A percentile compares a stretch with the other conserved stretches of the same genome.
phyloP scores from a whole-genome alignment of 2,329 filamentous ascomycete genomes.

The Lachnellula occidentalis region DNA sequence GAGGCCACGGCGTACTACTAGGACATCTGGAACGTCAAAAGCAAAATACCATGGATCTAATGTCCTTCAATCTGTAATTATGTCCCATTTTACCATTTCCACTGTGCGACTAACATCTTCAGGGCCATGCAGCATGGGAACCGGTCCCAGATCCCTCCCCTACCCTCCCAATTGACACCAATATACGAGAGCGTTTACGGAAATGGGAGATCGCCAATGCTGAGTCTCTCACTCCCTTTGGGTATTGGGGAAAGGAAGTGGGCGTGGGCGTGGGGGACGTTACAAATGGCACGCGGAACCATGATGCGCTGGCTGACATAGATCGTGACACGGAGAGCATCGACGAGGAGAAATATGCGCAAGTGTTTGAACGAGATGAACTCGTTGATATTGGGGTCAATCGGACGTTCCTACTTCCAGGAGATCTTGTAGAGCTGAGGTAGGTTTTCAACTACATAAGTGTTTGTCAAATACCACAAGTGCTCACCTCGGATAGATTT shows the following conservation, averaged over 20 bases:
- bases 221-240: neutral
- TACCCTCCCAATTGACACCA: neutral
- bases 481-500: slow-evolving; percentile 16
- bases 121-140: neutral
- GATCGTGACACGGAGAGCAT: neutral
- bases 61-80: neutral
- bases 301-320: neutral
- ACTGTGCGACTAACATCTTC: neutral
- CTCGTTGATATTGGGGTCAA: slow-evolving; percentile 39
- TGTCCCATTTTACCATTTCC: neutral
- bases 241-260: neutral
- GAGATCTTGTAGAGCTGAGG: slow-evolving; percentile 31
- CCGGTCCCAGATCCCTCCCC: neutral
- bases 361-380: slow-evolving; percentile 30
- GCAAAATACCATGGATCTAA: neutral
- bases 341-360: neutral
- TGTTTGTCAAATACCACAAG: neutral
- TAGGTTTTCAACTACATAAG: slow-evolving; percentile 13
- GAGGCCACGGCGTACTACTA: neutral
- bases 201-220: slow-evolving; percentile 40
- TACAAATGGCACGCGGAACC: neutral
- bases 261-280: too few species aligned
- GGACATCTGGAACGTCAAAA: neutral
- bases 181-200: slow-evolving; percentile 33
- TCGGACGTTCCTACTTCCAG: slow-evolving; percentile 28